Conservation (phyloP, 495 filamentous ascomycete species). For the Oleoguttula mirabilis region DNA sequence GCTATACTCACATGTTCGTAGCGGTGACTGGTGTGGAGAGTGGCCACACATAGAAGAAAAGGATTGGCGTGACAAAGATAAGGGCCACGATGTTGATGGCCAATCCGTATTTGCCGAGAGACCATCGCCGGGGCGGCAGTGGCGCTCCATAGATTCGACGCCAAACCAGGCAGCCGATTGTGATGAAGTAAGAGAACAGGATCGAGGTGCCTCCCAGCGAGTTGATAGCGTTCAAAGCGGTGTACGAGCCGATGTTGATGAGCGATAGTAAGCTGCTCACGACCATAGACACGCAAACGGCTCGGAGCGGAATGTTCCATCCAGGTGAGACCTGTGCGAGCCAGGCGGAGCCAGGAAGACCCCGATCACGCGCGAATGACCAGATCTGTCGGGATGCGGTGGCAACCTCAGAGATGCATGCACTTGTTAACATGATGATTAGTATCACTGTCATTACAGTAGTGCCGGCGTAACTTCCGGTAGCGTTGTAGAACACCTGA, state of each 20-base stretch:
- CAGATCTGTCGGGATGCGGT: conserved; percentile 18
- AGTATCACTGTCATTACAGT: conserved; percentile 11
- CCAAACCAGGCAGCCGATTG: conserved; percentile 6
- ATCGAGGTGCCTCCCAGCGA: conserved; percentile 25
- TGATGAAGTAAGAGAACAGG: conserved; percentile 10
- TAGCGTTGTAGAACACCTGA: conserved; percentile 20
- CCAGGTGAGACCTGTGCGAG: background rate
- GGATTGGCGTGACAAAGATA: conserved; percentile 17
- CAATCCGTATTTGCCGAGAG: conserved; percentile 3
- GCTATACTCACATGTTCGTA: conserved; percentile 6
- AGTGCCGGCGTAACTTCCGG: conserved; percentile 8
- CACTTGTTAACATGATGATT: background rate
- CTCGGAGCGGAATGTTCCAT: conserved; percentile 12
- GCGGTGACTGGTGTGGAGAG: conserved; percentile 3
- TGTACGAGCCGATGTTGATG: conserved; percentile 44
- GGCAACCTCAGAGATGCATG: conserved; percentile 8
- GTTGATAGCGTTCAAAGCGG: conserved; percentile 44
- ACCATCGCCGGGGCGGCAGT: background rate
- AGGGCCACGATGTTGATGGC: conserved; percentile 14
- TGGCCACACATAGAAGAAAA: conserved; percentile 24
- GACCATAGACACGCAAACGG: conserved; percentile 36
- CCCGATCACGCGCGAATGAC: conserved; percentile 18
- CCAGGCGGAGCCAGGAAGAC: conserved; percentile 38
- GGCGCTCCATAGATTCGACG: background rate
- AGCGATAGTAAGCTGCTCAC: conserved; percentile 44